A percentile compares a stretch with the other conserved stretches of the same genome.
phyloP scores from a whole-genome alignment of 148 eudicot genomes.

The Arctostaphylos glauca region DNA sequence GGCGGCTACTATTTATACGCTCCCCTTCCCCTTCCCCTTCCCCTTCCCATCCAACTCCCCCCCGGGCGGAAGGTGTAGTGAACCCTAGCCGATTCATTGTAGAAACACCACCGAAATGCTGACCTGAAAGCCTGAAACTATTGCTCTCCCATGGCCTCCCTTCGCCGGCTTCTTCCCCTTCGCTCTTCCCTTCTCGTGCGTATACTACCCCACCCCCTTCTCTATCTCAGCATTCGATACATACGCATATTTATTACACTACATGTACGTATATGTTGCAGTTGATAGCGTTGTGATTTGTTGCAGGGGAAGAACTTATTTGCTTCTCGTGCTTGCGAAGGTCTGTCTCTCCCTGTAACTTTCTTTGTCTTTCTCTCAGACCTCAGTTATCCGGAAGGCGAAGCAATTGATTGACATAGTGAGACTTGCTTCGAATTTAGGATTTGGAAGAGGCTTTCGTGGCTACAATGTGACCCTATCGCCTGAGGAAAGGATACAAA shows the following conservation, averaged over 20 bases:
- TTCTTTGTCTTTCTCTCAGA: background rate
- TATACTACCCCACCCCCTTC: background rate
- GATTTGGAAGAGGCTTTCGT: conserved; percentile 34
- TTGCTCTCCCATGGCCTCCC: conserved; percentile 23
- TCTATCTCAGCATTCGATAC: background rate
- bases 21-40: too few relatives aligned
- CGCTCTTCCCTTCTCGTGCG: conserved; percentile 23
- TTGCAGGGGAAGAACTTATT: conserved; percentile 23
- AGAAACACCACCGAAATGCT: background rate
- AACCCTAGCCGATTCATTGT: too few relatives aligned
- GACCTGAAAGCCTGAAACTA: conserved; percentile 6
- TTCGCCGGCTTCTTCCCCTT: conserved; percentile 25
- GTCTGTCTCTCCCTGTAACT: background rate
- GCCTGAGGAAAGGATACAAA: conserved; percentile 35
- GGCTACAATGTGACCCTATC: conserved; percentile 27
- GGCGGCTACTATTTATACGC: background rate
- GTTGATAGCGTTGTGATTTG: background rate
- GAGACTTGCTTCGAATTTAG: conserved; percentile 17
- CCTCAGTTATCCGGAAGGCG: background rate
- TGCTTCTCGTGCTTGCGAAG: conserved; percentile 13
- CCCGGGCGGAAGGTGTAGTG: too few relatives aligned
- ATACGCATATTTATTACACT: background rate
- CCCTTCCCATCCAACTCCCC: too few relatives aligned
- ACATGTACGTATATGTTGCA: background rate
- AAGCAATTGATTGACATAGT: background rate